These are phyloP conservation scores for Piper longum DNA, from an alignment of 164 flowering plant genomes.

Conservation along the genomic window DNA sequence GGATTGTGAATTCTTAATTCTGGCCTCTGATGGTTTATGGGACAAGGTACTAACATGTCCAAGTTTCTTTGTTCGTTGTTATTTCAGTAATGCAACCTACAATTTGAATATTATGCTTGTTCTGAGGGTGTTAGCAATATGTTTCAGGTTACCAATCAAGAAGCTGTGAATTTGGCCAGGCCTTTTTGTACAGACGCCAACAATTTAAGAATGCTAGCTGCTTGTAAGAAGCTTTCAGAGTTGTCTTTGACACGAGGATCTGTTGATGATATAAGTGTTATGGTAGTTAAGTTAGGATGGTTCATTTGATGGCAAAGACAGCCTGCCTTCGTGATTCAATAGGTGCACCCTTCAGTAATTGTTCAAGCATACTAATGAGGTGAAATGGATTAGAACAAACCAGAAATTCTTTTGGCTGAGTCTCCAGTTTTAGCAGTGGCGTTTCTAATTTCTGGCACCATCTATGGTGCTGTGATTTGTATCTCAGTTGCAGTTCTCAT, in stretches of 20 bases:
- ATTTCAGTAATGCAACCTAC: too few species aligned
- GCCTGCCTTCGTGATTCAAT: too few species aligned
- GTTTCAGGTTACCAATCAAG: constrained; percentile 68
- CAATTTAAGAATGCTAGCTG: constrained; percentile 22
- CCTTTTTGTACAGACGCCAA: constrained; percentile 21
- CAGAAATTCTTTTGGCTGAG: neutral
- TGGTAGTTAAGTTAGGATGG: constrained; percentile 39
- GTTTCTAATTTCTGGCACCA: neutral
- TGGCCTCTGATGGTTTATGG: constrained; percentile 93
- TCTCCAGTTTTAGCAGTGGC: neutral
- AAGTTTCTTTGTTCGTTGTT: too few species aligned
- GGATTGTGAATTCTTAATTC: constrained; percentile 58
- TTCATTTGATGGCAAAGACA: constrained; percentile 8
- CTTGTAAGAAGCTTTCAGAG: constrained; percentile 64
- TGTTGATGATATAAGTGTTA: constrained; percentile 54
- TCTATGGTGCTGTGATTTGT: too few species aligned
- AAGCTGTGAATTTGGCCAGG: constrained; percentile 60
- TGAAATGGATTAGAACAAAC: neutral
- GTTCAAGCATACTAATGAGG: neutral
- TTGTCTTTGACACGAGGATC: constrained; percentile 55
- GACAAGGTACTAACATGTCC: constrained; percentile 41
- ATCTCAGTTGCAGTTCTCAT: too few species aligned
- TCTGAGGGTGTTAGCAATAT: neutral
- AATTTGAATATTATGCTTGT: constrained; percentile 2
- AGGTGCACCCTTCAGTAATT: neutral